A percentile compares a stretch with the other conserved stretches of the same genome.
phyloP scores from a whole-genome alignment of 1,284 basidiomycete species.

The Phenoliferia sp. region DNA sequence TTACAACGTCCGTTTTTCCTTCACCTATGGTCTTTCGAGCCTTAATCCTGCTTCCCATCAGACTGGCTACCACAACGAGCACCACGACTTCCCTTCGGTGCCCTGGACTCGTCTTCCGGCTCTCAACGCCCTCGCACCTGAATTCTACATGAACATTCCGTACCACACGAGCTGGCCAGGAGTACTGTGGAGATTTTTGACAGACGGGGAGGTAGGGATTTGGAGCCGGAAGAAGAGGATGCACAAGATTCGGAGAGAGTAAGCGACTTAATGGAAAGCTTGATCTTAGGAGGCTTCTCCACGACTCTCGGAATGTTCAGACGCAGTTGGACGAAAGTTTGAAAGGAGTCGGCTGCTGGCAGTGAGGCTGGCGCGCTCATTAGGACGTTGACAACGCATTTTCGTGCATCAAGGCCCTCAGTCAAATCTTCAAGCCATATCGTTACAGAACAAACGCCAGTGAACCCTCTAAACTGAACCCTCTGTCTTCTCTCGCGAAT shows the following conservation, averaged over 20 bases:
- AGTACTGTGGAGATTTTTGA: constrained; percentile 89
- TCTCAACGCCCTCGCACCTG: constrained; percentile 76
- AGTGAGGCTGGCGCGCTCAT: no score
- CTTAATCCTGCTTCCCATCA: not conserved
- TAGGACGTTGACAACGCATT: no score
- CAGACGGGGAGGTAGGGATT: constrained; percentile 44
- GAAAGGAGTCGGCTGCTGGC: no score
- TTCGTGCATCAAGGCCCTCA: no score
- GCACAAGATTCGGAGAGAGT: not conserved
- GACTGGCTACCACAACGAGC: constrained; percentile 49
- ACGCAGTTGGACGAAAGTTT: no score
- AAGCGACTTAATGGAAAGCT: not conserved
- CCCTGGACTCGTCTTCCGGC: constrained; percentile 89
- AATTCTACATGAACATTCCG: constrained; percentile 86
- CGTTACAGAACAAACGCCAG: no score
- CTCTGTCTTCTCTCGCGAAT: no score
- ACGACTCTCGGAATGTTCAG: no score
- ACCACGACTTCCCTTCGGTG: constrained; percentile 93
- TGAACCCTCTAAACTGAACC: no score
- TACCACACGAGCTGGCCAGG: constrained; percentile 88
- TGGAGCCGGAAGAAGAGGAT: not conserved
- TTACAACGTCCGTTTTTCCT: constrained; percentile 68
- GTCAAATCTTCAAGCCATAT: no score
- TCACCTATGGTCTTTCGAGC: constrained; percentile 1
- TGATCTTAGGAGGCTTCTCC: no score